These are phyloP conservation scores for Nannochloropsis oceanica DNA, from an alignment of 108 stramenopile genomes.

Conservation along the genomic window DNA sequence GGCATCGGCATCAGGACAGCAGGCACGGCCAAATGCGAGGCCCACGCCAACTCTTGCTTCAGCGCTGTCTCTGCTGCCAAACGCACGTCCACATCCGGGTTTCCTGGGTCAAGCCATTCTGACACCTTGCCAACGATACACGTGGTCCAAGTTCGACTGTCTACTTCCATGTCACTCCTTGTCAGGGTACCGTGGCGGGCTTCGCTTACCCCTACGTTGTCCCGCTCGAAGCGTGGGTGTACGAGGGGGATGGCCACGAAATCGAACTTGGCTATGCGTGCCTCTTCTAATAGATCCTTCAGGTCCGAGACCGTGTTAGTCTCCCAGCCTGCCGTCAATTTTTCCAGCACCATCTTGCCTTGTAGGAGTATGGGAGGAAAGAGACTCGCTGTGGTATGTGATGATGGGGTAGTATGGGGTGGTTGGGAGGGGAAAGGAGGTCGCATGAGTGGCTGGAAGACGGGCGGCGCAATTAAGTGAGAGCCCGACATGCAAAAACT, in stretches of 20 bases:
- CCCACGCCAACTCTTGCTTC: slow-evolving; percentile 66
- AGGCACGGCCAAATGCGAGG: slow-evolving; percentile 70
- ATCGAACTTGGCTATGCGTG: slow-evolving; percentile 31
- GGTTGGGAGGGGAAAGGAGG: too few species aligned
- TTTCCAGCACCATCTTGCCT: neutral
- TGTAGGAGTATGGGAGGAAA: too few species aligned
- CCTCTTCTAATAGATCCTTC: slow-evolving; percentile 24
- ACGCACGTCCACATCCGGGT: slow-evolving; percentile 7
- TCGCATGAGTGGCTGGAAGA: too few species aligned
- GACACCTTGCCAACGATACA: slow-evolving; percentile 42
- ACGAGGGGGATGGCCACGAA: slow-evolving; percentile 38
- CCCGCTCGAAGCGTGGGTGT: slow-evolving; percentile 25
- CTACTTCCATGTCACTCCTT: slow-evolving; percentile 43
- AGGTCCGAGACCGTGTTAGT: slow-evolving; percentile 30
- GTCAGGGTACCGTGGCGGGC: slow-evolving; percentile 10
- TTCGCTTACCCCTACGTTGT: slow-evolving; percentile 27
- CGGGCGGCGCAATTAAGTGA: too few species aligned
- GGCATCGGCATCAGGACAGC: slow-evolving; percentile 62
- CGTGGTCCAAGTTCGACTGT: slow-evolving; percentile 50
- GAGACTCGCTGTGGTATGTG: too few species aligned
- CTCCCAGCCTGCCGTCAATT: slow-evolving; percentile 23
- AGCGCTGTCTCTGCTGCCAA: slow-evolving; percentile 32
- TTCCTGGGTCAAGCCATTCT: slow-evolving; percentile 40
- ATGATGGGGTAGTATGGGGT: too few species aligned
- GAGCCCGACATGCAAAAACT: too few species aligned